A percentile compares a stretch with the other conserved stretches of the same genome.
Evolutionary conservation across 768 basidiomycete genomes (phyloP).

Genomic region (Trametes punicea): DNA sequence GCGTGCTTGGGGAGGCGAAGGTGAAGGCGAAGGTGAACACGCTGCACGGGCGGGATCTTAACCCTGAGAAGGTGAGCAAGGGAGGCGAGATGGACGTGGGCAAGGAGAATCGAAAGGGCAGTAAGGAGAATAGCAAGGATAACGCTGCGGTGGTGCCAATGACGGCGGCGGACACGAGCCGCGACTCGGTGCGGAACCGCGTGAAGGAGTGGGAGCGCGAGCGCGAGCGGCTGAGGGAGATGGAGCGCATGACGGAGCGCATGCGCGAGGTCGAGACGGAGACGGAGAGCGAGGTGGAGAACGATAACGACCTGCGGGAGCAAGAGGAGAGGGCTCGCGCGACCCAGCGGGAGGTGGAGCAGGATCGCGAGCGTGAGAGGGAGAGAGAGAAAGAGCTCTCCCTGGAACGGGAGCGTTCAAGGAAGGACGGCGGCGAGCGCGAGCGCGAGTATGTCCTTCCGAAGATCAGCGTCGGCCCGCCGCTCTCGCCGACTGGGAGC

Average conservation of each 20-base stretch:
- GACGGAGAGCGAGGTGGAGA: conserved; percentile 38
- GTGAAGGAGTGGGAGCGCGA: conserved; percentile 78
- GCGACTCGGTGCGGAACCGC: conserved; percentile 46
- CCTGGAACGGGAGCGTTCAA: conserved; percentile 10
- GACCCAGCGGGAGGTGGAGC: conserved; percentile 30
- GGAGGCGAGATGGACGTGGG: too few relatives aligned
- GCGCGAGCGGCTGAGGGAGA: conserved; percentile 64
- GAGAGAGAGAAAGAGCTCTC: not conserved
- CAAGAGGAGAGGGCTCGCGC: conserved; percentile 22
- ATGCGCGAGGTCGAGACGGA: conserved; percentile 43
- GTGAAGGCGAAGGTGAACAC: not conserved
- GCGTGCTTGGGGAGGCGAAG: not conserved
- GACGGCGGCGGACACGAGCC: conserved; percentile 12
- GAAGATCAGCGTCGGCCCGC: conserved; percentile 19
- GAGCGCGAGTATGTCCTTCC: conserved; percentile 11
- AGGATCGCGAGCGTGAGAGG: conserved; percentile 6
- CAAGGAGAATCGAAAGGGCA: too few relatives aligned
- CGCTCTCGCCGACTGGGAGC: conserved; percentile 18
- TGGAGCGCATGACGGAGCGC: conserved; percentile 58
- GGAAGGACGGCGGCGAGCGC: conserved; percentile 15
- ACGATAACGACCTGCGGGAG: conserved; percentile 28
- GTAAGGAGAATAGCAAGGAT: not conserved
- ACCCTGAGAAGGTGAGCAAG: too few relatives aligned
- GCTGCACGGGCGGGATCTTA: too few relatives aligned
- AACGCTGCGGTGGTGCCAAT: not conserved